Evolutionary conservation across 345 rosid genomes (phyloP).

Genomic region (Brassica juncea): DNA sequence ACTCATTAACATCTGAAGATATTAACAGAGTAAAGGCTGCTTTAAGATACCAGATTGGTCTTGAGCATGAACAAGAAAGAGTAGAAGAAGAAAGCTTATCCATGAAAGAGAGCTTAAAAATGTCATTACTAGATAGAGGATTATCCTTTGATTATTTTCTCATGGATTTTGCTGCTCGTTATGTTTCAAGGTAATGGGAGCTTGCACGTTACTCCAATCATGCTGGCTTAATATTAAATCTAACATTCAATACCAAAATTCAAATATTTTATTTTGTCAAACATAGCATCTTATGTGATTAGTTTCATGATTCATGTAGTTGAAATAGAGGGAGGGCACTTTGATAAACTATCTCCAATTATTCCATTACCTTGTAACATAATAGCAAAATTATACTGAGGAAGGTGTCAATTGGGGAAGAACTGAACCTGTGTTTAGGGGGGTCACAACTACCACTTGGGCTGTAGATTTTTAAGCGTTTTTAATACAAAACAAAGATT

Average conservation of each 20-base stretch:
- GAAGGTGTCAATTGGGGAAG: too few species aligned
- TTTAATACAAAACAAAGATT: too few species aligned
- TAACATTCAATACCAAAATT: neutral
- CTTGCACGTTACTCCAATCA: neutral
- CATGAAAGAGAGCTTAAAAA: neutral
- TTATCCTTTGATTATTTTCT: neutral
- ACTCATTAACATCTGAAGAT: neutral
- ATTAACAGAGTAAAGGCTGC: neutral
- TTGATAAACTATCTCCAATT: neutral
- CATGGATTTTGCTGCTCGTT: neutral
- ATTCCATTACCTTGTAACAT: neutral
- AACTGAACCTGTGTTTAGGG: too few species aligned
- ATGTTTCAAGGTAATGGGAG: neutral
- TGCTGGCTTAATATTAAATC: neutral
- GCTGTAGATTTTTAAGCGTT: too few species aligned
- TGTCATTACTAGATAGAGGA: neutral
- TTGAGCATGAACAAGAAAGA: slow-evolving; percentile 5
- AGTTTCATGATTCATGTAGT: neutral
- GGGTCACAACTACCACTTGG: too few species aligned
- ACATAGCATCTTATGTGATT: neutral
- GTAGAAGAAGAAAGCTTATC: neutral
- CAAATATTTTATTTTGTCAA: neutral
- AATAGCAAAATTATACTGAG: too few species aligned
- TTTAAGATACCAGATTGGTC: neutral
- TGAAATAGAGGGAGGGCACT: neutral